A percentile compares a stretch with the other conserved stretches of the same genome.
Evolutionary conservation across 1,284 basidiomycete genomes (phyloP).

Genomic region (Tylopilus microsporus): DNA sequence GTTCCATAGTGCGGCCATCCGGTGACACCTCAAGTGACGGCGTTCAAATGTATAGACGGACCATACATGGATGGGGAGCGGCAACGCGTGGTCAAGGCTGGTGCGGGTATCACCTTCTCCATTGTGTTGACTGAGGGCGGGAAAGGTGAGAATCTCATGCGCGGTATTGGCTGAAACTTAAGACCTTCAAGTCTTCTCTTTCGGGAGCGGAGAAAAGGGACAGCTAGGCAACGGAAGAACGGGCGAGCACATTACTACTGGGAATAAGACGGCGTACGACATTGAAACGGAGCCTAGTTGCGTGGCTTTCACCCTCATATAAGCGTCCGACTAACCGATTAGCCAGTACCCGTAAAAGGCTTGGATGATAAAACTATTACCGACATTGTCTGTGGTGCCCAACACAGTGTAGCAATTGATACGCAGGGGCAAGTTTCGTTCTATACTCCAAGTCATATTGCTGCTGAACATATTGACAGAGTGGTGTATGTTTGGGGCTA

Average conservation of each 20-base stretch:
- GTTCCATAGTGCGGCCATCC: slow-evolving; percentile 64
- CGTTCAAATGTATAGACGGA: slow-evolving; percentile 63
- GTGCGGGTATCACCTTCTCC: slow-evolving; percentile 81
- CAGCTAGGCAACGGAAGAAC: slow-evolving; percentile 89
- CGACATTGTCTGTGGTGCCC: slow-evolving; percentile 79
- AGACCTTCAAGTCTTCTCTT: slow-evolving; percentile 63
- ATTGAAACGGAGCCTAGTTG: slow-evolving; percentile 72
- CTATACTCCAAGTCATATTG: not conserved
- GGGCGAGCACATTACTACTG: slow-evolving; percentile 81
- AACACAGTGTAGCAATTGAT: slow-evolving; percentile 82
- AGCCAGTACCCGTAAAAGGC: slow-evolving; percentile 63
- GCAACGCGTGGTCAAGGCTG: slow-evolving; percentile 66
- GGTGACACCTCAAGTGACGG: slow-evolving; percentile 55
- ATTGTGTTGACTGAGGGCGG: slow-evolving; percentile 77
- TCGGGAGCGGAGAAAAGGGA: slow-evolving; percentile 90
- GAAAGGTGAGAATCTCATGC: slow-evolving; percentile 46
- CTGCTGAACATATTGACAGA: slow-evolving; percentile 27
- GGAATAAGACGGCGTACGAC: slow-evolving; percentile 79
- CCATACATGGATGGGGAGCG: slow-evolving; percentile 50
- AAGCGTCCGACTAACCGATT: slow-evolving; percentile 11
- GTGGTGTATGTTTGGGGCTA: slow-evolving; percentile 85
- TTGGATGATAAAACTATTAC: slow-evolving; percentile 73
- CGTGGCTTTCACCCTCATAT: slow-evolving; percentile 4
- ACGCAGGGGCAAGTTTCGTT: slow-evolving; percentile 53
- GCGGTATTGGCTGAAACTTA: slow-evolving; percentile 7